phyloP scores from a whole-genome alignment of 2,329 filamentous ascomycete genomes.

The Eutypella sp. region DNA sequence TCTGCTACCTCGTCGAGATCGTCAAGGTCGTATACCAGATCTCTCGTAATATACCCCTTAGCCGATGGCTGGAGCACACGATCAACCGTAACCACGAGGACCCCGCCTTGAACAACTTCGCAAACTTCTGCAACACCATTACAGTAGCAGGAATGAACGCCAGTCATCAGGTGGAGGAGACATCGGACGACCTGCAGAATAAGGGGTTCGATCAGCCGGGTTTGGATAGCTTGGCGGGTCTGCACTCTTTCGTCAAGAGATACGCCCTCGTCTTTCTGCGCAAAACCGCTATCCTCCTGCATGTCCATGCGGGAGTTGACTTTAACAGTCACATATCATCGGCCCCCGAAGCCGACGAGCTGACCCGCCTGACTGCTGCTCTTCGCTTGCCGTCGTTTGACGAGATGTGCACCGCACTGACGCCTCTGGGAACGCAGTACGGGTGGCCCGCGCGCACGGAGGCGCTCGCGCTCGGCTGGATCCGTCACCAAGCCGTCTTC shows the following conservation, averaged over 20 bases:
- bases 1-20: conserved; percentile 89
- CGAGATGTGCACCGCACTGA: conserved; percentile 65
- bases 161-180: conserved; percentile 30
- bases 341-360: conserved; percentile 65
- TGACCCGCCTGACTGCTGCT: conserved; percentile 72
- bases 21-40: conserved; percentile 69
- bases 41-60: conserved; percentile 47
- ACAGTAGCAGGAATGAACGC: conserved; percentile 40
- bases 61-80: conserved; percentile 44
- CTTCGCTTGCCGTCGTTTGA: conserved; percentile 74
- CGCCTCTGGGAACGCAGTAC: conserved; percentile 35
- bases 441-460: conserved; percentile 46
- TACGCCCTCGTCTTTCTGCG: conserved; percentile 89
- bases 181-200: conserved; percentile 32
- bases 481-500: conserved; percentile 55
- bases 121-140: conserved; percentile 47
- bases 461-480: conserved; percentile 62
- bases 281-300: conserved; percentile 76
- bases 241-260: conserved; percentile 62
- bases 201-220: conserved; percentile 50
- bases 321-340: conserved; percentile 67
- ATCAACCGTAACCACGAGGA: conserved; percentile 38
- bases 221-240: conserved; percentile 47
- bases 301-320: conserved; percentile 84
- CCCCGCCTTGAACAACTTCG: conserved; percentile 48